These are phyloP conservation scores for Vaccinium myrtillus DNA, from an alignment of 148 eudicot species.

Conservation along the genomic window DNA sequence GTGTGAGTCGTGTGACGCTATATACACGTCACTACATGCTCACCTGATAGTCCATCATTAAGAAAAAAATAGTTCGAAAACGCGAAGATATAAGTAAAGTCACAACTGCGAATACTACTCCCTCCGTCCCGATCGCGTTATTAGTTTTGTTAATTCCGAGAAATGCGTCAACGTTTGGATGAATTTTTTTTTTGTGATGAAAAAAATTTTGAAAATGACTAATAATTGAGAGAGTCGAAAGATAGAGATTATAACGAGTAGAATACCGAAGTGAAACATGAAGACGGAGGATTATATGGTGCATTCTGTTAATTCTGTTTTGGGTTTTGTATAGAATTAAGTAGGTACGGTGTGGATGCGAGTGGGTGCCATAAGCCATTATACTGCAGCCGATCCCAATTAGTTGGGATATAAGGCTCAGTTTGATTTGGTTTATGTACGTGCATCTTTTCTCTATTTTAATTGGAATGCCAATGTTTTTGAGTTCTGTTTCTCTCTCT, in stretches of 20 bases:
- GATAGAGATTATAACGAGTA: not conserved
- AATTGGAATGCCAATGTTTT: not conserved
- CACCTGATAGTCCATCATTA: not conserved
- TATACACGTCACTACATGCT: not conserved
- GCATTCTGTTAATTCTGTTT: not conserved
- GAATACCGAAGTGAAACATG: not conserved
- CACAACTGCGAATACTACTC: not conserved
- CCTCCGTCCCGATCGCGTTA: not conserved
- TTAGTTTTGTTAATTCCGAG: not conserved
- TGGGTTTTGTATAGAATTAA: not conserved
- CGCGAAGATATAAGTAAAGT: not conserved
- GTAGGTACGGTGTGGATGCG: not conserved
- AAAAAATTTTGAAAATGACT: not conserved
- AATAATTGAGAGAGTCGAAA: not conserved
- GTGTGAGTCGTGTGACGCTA: not conserved
- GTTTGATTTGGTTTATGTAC: not conserved
- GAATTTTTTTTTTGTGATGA: too few relatives aligned
- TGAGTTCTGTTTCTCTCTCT: not conserved
- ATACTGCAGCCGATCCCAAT: too few relatives aligned
- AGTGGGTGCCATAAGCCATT: too few relatives aligned
- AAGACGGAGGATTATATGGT: not conserved
- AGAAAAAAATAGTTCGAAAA: not conserved
- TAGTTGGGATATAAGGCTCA: too few relatives aligned
- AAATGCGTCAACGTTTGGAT: not conserved
- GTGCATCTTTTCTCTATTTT: too few relatives aligned